Evolutionary conservation across 1,139 yeast species (phyloP), one percentile per base, ranked within the genome.

Genomic region (Cylindricascospora bacillispora): DNA sequence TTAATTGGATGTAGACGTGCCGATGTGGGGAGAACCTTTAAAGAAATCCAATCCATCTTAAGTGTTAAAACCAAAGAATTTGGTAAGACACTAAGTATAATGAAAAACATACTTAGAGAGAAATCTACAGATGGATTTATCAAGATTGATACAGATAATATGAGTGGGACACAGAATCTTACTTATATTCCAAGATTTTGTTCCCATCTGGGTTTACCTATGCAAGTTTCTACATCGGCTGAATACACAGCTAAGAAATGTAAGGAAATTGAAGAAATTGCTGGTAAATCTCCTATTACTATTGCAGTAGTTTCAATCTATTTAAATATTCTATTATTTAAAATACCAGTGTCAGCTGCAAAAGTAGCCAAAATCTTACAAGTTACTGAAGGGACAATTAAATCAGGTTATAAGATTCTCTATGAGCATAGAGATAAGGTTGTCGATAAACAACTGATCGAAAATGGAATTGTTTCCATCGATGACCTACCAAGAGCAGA

Each of bases 261-360:
- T 47, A 82, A 83, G 49, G 94, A 81, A 36, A 79, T 79, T 37
- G 95, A 95, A 32, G 93, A 92, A 17, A 66, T 89, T 49, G 97
- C 95, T 6, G 98, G 98, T 46, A 72, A 95, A 44, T 83, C 95
- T 1, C 98, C 98, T 19, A 86, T 89, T 30, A 89, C 98, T 22
- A 83, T 89, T 48, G 97, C 98, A 0, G 97, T 97, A 5, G 93
- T 97, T 0, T 94, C 93, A 3, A 89, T 89, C 31, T 89, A 86
- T 58, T 78, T 89, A 81, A 85, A 95, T 4, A 80, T 92, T 4
- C 62, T 81, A 11, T 62, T 89, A 15, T 86, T 86, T 56, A 82
- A 82, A 22, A 75, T 68, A 4, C 77, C 73, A 36, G 55, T 56
- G 40, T 30, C 81, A 6, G 92, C 95, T 2, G 62, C 80, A 2